A percentile compares a stretch with the other conserved stretches of the same genome.
phyloP scores from a whole-genome alignment of 2,329 filamentous ascomycete genomes.

The Lasiodiplodia sp. region DNA sequence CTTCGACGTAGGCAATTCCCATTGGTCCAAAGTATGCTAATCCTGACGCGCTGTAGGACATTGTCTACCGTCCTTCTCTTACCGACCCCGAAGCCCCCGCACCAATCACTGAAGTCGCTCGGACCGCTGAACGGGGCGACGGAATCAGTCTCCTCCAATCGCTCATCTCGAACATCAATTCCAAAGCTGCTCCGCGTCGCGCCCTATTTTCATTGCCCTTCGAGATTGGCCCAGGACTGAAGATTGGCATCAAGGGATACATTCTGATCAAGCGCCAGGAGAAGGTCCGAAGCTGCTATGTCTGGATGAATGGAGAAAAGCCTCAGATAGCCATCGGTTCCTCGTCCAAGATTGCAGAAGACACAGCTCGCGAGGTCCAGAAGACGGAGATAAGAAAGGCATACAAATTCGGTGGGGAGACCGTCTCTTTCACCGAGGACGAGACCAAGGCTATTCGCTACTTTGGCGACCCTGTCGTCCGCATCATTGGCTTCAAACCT shows the following conservation, averaged over 20 bases:
- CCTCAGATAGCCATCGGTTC: slow-evolving; percentile 79
- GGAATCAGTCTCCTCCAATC: slow-evolving; percentile 81
- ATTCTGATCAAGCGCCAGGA: slow-evolving; percentile 85
- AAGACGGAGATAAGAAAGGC: slow-evolving; percentile 86
- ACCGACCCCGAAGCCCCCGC: slow-evolving; percentile 72
- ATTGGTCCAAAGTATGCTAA: not conserved
- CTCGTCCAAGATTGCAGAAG: slow-evolving; percentile 78
- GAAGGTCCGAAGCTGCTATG: slow-evolving; percentile 81
- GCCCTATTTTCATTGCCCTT: slow-evolving; percentile 87
- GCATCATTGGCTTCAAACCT: slow-evolving; percentile 94
- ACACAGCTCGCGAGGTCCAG: slow-evolving; percentile 77
- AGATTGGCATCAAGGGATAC: slow-evolving; percentile 92
- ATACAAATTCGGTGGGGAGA: slow-evolving; percentile 94
- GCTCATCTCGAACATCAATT: slow-evolving; percentile 86
- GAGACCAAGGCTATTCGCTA: slow-evolving; percentile 79
- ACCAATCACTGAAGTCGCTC: slow-evolving; percentile 61
- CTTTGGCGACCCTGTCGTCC: slow-evolving; percentile 83
- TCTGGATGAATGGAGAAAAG: slow-evolving; percentile 87
- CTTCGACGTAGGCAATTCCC: slow-evolving; percentile 73
- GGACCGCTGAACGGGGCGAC: slow-evolving; percentile 72
- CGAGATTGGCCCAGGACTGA: slow-evolving; percentile 83
- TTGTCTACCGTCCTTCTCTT: slow-evolving; percentile 78
- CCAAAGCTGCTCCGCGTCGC: slow-evolving; percentile 84
- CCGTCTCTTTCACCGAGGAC: slow-evolving; percentile 83
- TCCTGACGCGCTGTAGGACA: slow-evolving; percentile 65